phyloP scores from a whole-genome alignment of 2,329 filamentous ascomycete species.

The Epichloe brachyelytri region DNA sequence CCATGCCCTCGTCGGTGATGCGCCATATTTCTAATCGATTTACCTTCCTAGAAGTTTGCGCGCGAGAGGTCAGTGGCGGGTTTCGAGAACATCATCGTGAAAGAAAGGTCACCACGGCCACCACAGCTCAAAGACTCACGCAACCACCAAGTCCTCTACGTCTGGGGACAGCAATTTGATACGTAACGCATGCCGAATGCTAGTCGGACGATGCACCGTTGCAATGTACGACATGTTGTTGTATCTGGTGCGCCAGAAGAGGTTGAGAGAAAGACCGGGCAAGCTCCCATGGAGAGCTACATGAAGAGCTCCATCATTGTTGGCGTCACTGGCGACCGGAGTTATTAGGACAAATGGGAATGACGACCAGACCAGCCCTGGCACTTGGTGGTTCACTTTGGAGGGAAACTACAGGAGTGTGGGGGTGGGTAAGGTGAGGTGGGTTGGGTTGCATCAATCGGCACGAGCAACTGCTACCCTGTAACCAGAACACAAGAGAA shows the following conservation, averaged over 20 bases:
- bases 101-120: background rate
- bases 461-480: too few species aligned
- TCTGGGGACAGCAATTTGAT: constrained; percentile 61
- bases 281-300: constrained; percentile 15
- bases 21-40: constrained; percentile 80
- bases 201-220: constrained; percentile 84
- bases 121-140: constrained; percentile 43
- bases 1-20: constrained; percentile 49
- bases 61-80: background rate
- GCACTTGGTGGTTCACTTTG: too few species aligned
- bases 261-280: background rate
- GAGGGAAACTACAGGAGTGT: background rate
- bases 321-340: constrained; percentile 2
- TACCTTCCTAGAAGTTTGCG: constrained; percentile 47
- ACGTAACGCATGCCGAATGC: constrained; percentile 77
- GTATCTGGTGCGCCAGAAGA: background rate
- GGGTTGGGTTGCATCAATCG: too few species aligned
- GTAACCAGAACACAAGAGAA: too few species aligned
- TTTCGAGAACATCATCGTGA: background rate
- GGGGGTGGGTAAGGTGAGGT: too few species aligned
- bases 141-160: constrained; percentile 73
- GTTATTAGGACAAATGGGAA: background rate
- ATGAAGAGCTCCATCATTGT: constrained; percentile 13
- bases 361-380: background rate
- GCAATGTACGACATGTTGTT: constrained; percentile 78